These are phyloP conservation scores for Endocalyx cinctus DNA, from an alignment of 2,329 filamentous ascomycete species.

Conservation along the genomic window DNA sequence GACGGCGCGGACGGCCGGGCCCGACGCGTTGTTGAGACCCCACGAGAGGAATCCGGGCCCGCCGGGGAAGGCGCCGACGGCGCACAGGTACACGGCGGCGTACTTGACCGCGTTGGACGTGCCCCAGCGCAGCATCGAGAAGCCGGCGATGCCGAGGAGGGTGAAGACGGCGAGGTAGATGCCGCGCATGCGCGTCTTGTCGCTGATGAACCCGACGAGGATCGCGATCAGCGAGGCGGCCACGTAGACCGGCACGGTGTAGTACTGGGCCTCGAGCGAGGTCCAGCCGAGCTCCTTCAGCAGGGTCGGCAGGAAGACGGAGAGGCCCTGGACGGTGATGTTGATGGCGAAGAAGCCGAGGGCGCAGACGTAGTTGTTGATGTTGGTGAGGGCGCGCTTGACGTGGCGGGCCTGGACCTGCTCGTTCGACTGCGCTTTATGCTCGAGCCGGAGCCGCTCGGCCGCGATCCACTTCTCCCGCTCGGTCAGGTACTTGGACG, in stretches of 20 bases:
- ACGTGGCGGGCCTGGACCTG: constrained; percentile 44
- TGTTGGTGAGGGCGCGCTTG: constrained; percentile 46
- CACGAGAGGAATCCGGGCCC: constrained; percentile 55
- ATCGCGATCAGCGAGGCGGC: constrained; percentile 36
- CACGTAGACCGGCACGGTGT: constrained; percentile 41
- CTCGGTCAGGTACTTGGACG: constrained; percentile 45
- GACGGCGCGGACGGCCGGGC: constrained; percentile 52
- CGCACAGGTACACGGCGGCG: constrained; percentile 51
- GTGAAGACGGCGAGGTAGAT: constrained; percentile 36
- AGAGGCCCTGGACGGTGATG: constrained; percentile 52
- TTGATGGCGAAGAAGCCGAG: constrained; percentile 57
- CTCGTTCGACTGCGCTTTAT: constrained; percentile 40
- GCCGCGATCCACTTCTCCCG: constrained; percentile 51
- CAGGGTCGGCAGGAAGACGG: constrained; percentile 46
- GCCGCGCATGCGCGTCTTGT: constrained; percentile 38
- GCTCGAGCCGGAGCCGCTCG: constrained; percentile 46
- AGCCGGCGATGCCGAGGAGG: constrained; percentile 43
- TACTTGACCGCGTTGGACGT: constrained; percentile 31
- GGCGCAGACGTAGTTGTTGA: constrained; percentile 57
- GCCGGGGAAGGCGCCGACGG: constrained; percentile 52
- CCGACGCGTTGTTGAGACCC: constrained; percentile 55
- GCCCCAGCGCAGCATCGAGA: constrained; percentile 46
- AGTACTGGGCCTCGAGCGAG: constrained; percentile 35
- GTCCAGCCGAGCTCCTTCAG: constrained; percentile 38
- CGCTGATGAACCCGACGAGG: constrained; percentile 33